A percentile compares a stretch with the other conserved stretches of the same genome.
Conservation (phyloP, 306 rosid genomes). For the Quercus engelmannii region DNA sequence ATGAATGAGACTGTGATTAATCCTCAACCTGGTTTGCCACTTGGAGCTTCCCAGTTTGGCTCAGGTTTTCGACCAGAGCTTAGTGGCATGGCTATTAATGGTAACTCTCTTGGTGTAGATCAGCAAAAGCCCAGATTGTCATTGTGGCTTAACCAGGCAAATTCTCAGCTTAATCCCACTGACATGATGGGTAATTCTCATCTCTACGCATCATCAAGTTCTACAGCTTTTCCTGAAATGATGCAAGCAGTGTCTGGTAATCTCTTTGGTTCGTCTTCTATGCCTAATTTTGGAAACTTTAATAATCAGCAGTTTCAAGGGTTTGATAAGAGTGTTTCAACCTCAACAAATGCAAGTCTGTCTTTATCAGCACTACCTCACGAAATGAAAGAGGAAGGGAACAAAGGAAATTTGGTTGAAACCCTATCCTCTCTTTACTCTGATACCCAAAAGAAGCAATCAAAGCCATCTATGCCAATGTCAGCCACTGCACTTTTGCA, state of each 20-base stretch:
- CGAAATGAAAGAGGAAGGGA: slow-evolving; percentile 38
- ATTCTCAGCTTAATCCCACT: slow-evolving; percentile 21
- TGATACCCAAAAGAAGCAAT: background rate
- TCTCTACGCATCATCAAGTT: slow-evolving; percentile 30
- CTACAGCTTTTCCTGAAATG: slow-evolving; percentile 46
- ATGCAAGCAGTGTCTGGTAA: slow-evolving; percentile 42
- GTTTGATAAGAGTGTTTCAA: slow-evolving; percentile 13
- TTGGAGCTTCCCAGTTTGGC: slow-evolving; percentile 10
- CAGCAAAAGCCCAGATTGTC: slow-evolving; percentile 67
- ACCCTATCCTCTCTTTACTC: slow-evolving; percentile 7
- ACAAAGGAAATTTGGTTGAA: slow-evolving; percentile 14
- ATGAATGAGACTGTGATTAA: slow-evolving; percentile 25
- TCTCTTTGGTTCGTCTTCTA: slow-evolving; percentile 46
- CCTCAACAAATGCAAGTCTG: slow-evolving; percentile 40
- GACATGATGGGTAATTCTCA: slow-evolving; percentile 43
- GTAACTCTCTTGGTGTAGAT: slow-evolving; percentile 15
- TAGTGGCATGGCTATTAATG: slow-evolving; percentile 1
- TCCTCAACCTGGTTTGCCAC: slow-evolving; percentile 32
- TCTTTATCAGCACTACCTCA: slow-evolving; percentile 39
- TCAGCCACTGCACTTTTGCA: slow-evolving; percentile 66
- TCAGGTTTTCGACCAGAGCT: too few species aligned
- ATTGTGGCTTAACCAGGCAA: slow-evolving; percentile 68
- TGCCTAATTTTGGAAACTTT: slow-evolving; percentile 36
- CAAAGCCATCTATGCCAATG: slow-evolving; percentile 56
- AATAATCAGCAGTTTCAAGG: background rate